Evolutionary conservation across 2,329 filamentous ascomycete genomes (phyloP).

Genomic region (Trichoderma pleuroti): DNA sequence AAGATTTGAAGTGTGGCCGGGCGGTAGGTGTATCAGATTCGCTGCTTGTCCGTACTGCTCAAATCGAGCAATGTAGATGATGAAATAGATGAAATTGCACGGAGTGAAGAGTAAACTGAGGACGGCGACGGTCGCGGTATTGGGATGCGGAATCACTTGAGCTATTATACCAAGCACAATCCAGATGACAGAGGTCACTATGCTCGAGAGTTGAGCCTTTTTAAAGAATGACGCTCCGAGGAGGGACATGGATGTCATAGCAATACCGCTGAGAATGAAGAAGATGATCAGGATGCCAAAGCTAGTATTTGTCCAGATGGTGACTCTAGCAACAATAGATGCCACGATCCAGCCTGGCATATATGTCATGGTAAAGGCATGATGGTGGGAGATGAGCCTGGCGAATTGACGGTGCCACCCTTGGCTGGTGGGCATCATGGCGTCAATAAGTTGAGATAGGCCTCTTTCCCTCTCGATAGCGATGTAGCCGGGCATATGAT

Average conservation of each 20-base stretch:
- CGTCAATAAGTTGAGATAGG: constrained; percentile 70
- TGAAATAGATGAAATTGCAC: constrained; percentile 78
- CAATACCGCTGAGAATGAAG: constrained; percentile 68
- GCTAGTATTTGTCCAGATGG: constrained; percentile 45
- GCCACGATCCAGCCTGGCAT: constrained; percentile 35
- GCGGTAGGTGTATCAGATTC: constrained; percentile 58
- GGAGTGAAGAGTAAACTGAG: constrained; percentile 75
- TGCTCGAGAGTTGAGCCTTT: constrained; percentile 77
- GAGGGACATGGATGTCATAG: constrained; percentile 71
- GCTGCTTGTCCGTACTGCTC: constrained; percentile 58
- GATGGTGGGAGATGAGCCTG: constrained; percentile 55
- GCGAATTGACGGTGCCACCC: constrained; percentile 44
- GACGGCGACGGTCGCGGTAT: constrained; percentile 59
- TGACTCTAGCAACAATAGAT: constrained; percentile 38
- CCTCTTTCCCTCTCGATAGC: constrained; percentile 67
- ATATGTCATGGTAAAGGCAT: constrained; percentile 67
- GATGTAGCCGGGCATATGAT: constrained; percentile 68
- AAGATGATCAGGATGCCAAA: constrained; percentile 63
- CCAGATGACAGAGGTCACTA: constrained; percentile 65
- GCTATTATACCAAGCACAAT: constrained; percentile 72
- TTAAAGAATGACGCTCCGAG: constrained; percentile 74
- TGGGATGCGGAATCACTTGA: constrained; percentile 63
- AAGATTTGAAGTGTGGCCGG: constrained; percentile 59
- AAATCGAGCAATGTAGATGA: constrained; percentile 67
- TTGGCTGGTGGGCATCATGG: constrained; percentile 64